Base-by-base conservation (phyloP, 176 grass and related monocot species). In the sorghum (Sorghum bicolor) region DNA sequence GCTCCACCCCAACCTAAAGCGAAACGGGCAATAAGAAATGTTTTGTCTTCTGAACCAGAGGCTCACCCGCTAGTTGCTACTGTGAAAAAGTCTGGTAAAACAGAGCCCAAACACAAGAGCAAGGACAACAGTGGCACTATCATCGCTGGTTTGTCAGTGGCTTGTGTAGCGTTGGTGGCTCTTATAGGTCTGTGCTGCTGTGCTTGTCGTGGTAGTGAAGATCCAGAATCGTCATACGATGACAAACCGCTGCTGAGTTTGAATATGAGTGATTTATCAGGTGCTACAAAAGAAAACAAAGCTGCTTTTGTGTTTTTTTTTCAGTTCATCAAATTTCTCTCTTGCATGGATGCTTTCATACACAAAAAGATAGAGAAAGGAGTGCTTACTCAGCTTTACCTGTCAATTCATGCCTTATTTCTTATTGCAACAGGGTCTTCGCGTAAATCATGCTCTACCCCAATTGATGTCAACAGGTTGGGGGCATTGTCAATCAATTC, bases 381-480 rank as follows among this genome's bases (percentile, higher is more conserved):
- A 44, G 14, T 65, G 25, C 14, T 64, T 32, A 79, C 76, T 79
- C 24, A 73, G 40, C 7, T 73, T 29, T 26, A 73, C 24, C 41
- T 30, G 70, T 73, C 26, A 47, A 73, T 73, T 73, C 40, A 77
- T 61, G 33, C 22, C 1, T 61, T 61, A 22, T 77, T 61, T 41
- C 4, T 64, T 74, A 29, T 15, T 75, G 55, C 9, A 75, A 33
- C 80, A 93, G 91, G 91, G 85, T 86, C 88, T 5, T 92, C 92
- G 31, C 86, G 74, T 29, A 94, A 80, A 33, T 90, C 85, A 25
- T 78, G 40, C 41, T 73, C 69, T 53, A 90, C 75, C 33, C 85
- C 85, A 32, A 97, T 88, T 70, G 89, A 94, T 79, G 75, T 88
- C 53, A 91, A 82, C 34, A 89, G 79, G 87, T 60, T 97, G 66